Conservation (phyloP, 805 yeast genomes). For the Lachancea nothofagi region DNA sequence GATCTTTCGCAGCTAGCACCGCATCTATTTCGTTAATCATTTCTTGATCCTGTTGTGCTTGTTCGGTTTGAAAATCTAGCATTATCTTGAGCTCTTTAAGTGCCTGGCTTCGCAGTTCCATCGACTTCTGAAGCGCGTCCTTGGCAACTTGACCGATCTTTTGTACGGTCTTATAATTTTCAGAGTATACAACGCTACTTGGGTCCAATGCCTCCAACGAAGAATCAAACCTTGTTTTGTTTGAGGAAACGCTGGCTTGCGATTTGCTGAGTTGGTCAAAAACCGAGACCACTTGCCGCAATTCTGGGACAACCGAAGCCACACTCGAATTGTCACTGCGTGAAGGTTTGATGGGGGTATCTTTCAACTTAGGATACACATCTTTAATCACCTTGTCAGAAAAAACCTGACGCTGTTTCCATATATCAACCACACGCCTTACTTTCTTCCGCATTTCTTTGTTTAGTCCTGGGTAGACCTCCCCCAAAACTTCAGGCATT, state of each 20-base stretch:
- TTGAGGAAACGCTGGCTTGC: constrained; percentile 22
- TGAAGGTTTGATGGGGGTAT: constrained; percentile 8
- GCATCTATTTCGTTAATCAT: constrained; percentile 26
- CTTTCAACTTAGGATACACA: constrained; percentile 25
- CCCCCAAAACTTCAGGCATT: constrained; percentile 32
- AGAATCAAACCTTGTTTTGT: constrained; percentile 27
- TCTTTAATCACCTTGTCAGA: constrained; percentile 27
- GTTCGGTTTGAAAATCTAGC: constrained; percentile 23
- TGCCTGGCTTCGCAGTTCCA: constrained; percentile 25
- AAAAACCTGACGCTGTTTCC: constrained; percentile 59
- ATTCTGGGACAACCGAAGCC: constrained; percentile 29
- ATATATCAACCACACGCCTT: constrained; percentile 55
- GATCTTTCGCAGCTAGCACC: constrained; percentile 24
- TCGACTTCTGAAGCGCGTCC: constrained; percentile 26
- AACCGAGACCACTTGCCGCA: constrained; percentile 26
- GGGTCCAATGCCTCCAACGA: constrained; percentile 26
- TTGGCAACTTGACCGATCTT: constrained; percentile 29
- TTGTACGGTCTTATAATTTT: constrained; percentile 29
- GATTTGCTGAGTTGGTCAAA: constrained; percentile 20
- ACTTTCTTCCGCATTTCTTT: constrained; percentile 46
- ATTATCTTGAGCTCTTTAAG: constrained; percentile 23
- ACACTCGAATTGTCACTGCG: constrained; percentile 13
- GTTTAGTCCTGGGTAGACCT: constrained; percentile 35
- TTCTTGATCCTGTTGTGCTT: constrained; percentile 28
- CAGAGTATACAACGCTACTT: constrained; percentile 25